Base-by-base conservation (phyloP, 2,329 filamentous ascomycete species). In the Ophiosphaerella herpotricha region DNA sequence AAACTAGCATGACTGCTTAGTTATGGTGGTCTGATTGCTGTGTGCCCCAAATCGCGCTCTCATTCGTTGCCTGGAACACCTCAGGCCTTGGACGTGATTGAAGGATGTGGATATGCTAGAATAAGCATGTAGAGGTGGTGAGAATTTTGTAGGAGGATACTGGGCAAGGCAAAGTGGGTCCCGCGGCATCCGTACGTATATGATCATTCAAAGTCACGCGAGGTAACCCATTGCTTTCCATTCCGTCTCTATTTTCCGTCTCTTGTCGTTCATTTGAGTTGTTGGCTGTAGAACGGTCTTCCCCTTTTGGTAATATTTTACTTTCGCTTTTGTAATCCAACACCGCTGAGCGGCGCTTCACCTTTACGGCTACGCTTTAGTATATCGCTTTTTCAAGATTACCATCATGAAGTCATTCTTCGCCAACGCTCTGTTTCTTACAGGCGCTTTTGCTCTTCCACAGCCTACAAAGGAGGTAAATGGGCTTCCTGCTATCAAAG, bases 261-360 rank as follows among this genome's bases (percentile, higher is more conserved):
- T 44, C 24, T 48, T 37, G 54, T 58, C 58, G 40, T 41, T 66
- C 60, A 41, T 58, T 63, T 31, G 26, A 29, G 26, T 53, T 55
- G 57, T 46, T 52, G 52, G 52, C 61, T 56, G 61, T 66, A 58
- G 63, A 66, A 46, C 63, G 54, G 60, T 54, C 47, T 56, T 63
- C 55, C 57, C 45, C 46, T 41, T 58, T 62, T 48, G 34, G 21
- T 55, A 52, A 46, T 55, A 42, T 46, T 42, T 43, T 39, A 29
- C 26, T 29, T 8, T 29, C 26, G 26, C 39, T 50, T 45, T 44
- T 38, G 18, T 23, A 33, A 42, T 43, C 45, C 14, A 32, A 7
- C 48, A 53, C 60, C 59, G 64, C 65, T 68, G 64, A 66, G 53
- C 63, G 57, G 62, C 60, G 47, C 38, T 52, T 48, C 34, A 23